These are phyloP conservation scores for Scutellaria barbata DNA, from an alignment of 257 asterid species.

Conservation along the genomic window DNA sequence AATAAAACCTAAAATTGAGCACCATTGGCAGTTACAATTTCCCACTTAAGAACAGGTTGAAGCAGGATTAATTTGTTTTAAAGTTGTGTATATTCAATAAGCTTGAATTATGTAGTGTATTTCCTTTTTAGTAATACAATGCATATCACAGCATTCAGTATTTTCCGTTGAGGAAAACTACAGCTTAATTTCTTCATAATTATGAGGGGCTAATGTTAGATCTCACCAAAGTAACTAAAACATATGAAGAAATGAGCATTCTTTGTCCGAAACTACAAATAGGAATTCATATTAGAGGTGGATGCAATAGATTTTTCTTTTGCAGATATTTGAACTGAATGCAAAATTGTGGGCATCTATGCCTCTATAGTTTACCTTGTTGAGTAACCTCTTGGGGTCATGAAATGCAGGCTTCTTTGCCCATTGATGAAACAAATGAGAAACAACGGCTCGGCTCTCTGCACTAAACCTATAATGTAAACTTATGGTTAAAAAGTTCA, in stretches of 20 bases:
- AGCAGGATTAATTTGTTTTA: conserved; percentile 7
- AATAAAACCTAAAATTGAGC: conserved; percentile 12
- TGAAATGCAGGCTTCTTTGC: conserved; percentile 95
- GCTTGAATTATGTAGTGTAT: background rate
- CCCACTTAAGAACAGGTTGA: conserved; percentile 7
- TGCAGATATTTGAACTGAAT: conserved; percentile 6
- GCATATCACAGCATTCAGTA: background rate
- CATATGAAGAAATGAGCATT: conserved; percentile 23
- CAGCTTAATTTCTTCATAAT: conserved; percentile 19
- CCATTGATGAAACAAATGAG: conserved; percentile 94
- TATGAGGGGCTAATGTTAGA: conserved; percentile 9
- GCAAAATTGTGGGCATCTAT: conserved; percentile 13
- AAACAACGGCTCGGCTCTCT: conserved; percentile 76
- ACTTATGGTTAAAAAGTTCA: conserved; percentile 27
- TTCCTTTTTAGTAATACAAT: background rate
- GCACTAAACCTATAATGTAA: conserved; percentile 59
- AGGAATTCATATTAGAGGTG: conserved; percentile 16
- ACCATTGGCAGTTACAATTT: conserved; percentile 16
- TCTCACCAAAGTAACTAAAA: conserved; percentile 6
- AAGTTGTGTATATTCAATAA: conserved; percentile 11
- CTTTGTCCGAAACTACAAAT: conserved; percentile 20
- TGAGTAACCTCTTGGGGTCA: conserved; percentile 88
- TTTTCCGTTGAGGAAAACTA: background rate
- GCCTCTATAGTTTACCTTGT: conserved; percentile 56
- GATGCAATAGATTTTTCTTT: conserved; percentile 22